Conservation (phyloP, 2,329 filamentous ascomycete genomes). For the Didymella pomorum region DNA sequence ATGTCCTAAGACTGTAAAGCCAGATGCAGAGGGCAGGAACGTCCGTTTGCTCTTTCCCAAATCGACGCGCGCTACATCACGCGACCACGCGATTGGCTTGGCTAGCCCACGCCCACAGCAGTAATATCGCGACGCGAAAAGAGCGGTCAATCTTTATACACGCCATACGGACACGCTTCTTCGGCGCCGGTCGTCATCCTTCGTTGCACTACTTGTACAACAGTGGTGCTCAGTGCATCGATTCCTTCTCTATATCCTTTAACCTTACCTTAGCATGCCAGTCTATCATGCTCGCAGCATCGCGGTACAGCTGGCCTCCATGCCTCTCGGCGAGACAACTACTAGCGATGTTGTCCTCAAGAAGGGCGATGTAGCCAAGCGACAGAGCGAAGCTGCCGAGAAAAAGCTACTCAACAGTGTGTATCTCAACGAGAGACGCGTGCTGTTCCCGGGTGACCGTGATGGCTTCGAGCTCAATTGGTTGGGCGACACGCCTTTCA, state of each 20-base stretch:
- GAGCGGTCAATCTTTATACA: constrained; percentile 8
- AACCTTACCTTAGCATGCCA: constrained; percentile 35
- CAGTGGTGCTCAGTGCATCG: not conserved
- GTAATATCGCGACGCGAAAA: constrained; percentile 4
- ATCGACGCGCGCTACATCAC: constrained; percentile 25
- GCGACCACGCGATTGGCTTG: constrained; percentile 21
- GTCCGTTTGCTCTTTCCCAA: constrained; percentile 23
- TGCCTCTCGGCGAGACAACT: constrained; percentile 39
- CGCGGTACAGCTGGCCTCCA: constrained; percentile 34
- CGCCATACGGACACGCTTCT: constrained; percentile 4
- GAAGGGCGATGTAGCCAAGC: constrained; percentile 34
- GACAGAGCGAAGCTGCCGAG: constrained; percentile 33
- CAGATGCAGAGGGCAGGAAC: constrained; percentile 9
- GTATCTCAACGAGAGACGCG: constrained; percentile 34
- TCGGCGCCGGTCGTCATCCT: not conserved
- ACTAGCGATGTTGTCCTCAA: constrained; percentile 32
- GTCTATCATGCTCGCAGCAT: constrained; percentile 42
- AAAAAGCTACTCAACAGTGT: constrained; percentile 28
- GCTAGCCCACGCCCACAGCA: constrained; percentile 14
- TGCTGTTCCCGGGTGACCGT: constrained; percentile 39
- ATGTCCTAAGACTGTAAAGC: not conserved
- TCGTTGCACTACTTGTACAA: constrained; percentile 7
- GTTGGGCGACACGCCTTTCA: constrained; percentile 43
- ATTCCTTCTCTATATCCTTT: not conserved
- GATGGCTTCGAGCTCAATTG: constrained; percentile 37